Percentiles rank a stretch among this genome's conserved stretches.
These are phyloP conservation scores for Scenedesmus sp. DNA, from an alignment of 163 green algal species.

Conservation along the genomic window DNA sequence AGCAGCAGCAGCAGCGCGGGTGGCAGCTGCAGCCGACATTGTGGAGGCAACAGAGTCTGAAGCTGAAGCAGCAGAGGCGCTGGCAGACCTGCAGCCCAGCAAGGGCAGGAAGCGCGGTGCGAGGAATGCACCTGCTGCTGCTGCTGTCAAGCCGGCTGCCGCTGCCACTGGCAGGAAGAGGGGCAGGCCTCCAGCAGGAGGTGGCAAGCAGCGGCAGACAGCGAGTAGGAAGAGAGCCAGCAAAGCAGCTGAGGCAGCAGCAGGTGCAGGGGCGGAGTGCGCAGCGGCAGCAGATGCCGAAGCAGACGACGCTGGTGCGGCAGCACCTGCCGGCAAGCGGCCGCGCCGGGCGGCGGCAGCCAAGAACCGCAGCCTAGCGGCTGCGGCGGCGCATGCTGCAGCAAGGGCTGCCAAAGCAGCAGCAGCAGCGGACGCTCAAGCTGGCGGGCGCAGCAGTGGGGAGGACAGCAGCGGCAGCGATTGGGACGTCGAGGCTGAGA, in stretches of 20 bases:
- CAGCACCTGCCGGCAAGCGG: conserved; percentile 3
- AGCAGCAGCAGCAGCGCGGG: conserved; percentile 15
- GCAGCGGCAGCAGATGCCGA: neutral
- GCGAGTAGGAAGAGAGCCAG: neutral
- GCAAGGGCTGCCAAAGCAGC: conserved; percentile 11
- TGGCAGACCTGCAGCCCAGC: neutral
- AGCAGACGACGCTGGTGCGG: neutral
- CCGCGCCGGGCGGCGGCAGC: conserved; percentile 12
- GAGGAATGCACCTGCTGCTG: neutral
- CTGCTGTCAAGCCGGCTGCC: neutral
- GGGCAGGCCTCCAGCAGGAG: neutral
- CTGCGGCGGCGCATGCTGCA: neutral
- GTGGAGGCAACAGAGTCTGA: neutral
- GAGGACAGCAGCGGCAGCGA: neutral
- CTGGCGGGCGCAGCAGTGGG: neutral
- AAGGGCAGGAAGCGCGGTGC: neutral
- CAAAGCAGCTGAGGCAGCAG: neutral
- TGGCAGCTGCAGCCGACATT: neutral
- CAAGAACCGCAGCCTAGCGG: neutral
- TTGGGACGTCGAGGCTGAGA: neutral
- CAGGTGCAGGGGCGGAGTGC: neutral
- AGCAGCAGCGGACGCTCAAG: neutral
- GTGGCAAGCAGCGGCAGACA: neutral
- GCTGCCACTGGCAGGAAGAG: neutral
- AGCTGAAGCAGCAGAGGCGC: conserved; percentile 25